phyloP scores from a whole-genome alignment of 1,139 yeast species.

The Pichia inconspicua region DNA sequence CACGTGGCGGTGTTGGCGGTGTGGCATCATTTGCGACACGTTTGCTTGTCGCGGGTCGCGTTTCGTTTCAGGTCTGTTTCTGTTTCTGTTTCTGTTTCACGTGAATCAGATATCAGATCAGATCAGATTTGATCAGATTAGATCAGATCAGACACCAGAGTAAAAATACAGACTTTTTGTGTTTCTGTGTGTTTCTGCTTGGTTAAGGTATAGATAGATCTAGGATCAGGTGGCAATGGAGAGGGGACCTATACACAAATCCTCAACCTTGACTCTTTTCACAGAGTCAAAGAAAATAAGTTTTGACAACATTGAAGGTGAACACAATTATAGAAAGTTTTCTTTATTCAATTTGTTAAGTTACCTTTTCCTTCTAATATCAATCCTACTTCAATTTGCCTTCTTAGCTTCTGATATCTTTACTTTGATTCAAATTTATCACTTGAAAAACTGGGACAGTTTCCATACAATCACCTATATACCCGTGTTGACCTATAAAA shows the following conservation, averaged over 20 bases:
- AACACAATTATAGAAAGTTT: constrained; percentile 45
- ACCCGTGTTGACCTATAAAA: constrained; percentile 58
- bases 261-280: neutral
- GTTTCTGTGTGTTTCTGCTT: neutral
- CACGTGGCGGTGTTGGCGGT: too few relatives aligned
- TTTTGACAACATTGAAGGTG: constrained; percentile 32
- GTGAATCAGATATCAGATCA: too few relatives aligned
- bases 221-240: neutral
- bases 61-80: too few relatives aligned
- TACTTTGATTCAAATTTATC: constrained; percentile 69
- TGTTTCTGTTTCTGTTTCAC: too few relatives aligned
- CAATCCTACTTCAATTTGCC: constrained; percentile 46
- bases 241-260: neutral
- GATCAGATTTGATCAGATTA: too few relatives aligned
- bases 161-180: too few relatives aligned
- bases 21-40: too few relatives aligned
- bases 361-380: constrained; percentile 45
- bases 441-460: constrained; percentile 66
- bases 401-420: constrained; percentile 69
- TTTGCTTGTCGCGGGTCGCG: too few relatives aligned
- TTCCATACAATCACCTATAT: constrained; percentile 44
- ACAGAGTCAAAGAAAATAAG: constrained; percentile 21
- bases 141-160: neutral
- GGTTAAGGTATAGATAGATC: neutral
- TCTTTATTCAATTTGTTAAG: constrained; percentile 45